Evolutionary conservation across 2,329 filamentous ascomycete genomes (phyloP).

Genomic region (Penicillium crustosum): DNA sequence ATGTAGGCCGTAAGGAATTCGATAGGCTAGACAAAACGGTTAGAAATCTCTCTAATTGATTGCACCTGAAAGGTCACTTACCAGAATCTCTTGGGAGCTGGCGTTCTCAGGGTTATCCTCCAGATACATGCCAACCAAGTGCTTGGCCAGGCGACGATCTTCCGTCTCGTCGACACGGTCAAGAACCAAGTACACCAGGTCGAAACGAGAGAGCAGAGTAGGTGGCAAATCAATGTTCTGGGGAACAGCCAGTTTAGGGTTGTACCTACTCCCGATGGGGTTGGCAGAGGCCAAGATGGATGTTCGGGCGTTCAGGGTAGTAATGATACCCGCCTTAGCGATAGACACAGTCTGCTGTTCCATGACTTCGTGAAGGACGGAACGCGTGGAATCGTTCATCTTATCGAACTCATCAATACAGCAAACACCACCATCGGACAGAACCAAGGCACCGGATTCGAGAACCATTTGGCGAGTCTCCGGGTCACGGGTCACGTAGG

Average conservation of each 20-base stretch:
- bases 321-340: constrained; percentile 76
- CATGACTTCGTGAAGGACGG: constrained; percentile 77
- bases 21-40: constrained; percentile 62
- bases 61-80: constrained; percentile 49
- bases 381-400: constrained; percentile 73
- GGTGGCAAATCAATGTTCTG: constrained; percentile 98
- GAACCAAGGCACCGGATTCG: constrained; percentile 70
- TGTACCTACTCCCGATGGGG: constrained; percentile 96
- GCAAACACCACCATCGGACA: constrained; percentile 73
- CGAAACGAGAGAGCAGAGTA: constrained; percentile 91
- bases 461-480: constrained; percentile 72
- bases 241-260: constrained; percentile 89
- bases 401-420: constrained; percentile 81
- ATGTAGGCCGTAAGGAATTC: constrained; percentile 97
- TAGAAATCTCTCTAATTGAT: constrained; percentile 16
- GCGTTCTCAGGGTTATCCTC: constrained; percentile 90
- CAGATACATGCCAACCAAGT: constrained; percentile 93
- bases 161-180: constrained; percentile 88
- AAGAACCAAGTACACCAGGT: constrained; percentile 93
- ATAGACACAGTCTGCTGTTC: constrained; percentile 78
- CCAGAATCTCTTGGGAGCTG: constrained; percentile 72
- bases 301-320: constrained; percentile 89
- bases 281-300: constrained; percentile 97
- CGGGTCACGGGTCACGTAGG: constrained; percentile 73
- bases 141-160: constrained; percentile 84